Conservation (phyloP, 495 filamentous ascomycete genomes). For the Clohesyomyces aquaticus region DNA sequence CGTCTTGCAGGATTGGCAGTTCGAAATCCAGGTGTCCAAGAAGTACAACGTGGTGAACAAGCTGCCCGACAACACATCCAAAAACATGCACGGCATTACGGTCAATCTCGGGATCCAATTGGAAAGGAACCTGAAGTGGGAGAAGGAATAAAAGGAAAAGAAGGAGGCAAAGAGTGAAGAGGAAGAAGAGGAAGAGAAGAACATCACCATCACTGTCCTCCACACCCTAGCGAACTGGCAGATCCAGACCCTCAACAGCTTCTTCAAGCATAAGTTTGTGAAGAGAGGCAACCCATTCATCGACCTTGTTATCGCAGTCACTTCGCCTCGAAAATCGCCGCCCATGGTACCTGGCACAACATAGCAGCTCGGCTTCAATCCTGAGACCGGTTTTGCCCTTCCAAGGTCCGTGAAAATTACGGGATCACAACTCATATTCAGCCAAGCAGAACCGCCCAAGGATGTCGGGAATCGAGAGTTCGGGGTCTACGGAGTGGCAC, state of each 20-base stretch:
- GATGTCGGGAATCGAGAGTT: neutral
- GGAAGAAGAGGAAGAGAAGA: neutral
- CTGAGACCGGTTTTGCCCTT: neutral
- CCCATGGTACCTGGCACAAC: neutral
- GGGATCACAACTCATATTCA: neutral
- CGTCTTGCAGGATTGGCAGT: neutral
- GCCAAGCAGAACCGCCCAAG: neutral
- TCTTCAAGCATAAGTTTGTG: neutral
- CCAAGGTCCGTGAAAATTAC: neutral
- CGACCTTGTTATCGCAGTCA: neutral
- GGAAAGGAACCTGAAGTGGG: neutral
- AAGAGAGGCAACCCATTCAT: neutral
- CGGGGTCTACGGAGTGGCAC: neutral
- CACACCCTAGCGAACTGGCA: no score
- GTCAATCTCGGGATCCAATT: neutral
- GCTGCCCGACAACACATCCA: neutral
- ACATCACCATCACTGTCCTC: no score
- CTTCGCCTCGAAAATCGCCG: neutral
- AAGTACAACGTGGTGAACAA: neutral
- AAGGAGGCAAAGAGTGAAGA: no score
- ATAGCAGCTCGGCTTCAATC: neutral
- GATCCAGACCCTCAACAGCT: neutral
- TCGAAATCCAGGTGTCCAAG: neutral
- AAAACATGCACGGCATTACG: neutral
- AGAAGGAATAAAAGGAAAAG: neutral